Evolutionary conservation across 805 yeast genomes (phyloP), one percentile per base, ranked within the genome.

Genomic region (Spathaspora sp.): DNA sequence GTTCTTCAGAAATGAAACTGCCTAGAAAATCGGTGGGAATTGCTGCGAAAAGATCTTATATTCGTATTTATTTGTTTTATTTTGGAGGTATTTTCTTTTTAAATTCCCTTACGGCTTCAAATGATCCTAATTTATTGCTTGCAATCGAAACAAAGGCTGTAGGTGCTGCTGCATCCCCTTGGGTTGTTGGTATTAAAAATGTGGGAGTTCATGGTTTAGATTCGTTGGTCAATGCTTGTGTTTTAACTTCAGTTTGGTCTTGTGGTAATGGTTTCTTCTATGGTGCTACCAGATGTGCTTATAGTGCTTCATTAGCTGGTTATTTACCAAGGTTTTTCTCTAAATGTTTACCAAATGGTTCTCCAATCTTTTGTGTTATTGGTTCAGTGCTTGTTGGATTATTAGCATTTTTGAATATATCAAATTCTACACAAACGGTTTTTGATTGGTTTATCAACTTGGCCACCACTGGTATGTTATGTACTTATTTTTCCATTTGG

Each of bases 101-200:
- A 70, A 65, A 66, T 57, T 51, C 64, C 14, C 51, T 70, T 48
- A 66, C 70, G 59, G 60, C 73, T 4, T 68, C 73, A 18, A 67
- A 55, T 52, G 67, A 70, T 59, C 68, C 72, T 3, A 55, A 52
- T 8, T 63, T 70, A 55, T 46, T 64, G 5, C 64, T 58, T 3
- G 65, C 69, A 11, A 46, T 35, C 12, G 58, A 52, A 6, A 28
- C 55, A 20, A 68, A 63, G 12, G 55, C 65, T 12, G 58, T 72
- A 12, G 81, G 83, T 55, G 72, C 70, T 8, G 70, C 68, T 23
- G 67, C 68, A 5, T 63, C 69, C 23, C 75, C 75, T 8, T 70
- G 72, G 68, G 73, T 70, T 42, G 65, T 70, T 56, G 75, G 73
- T 31, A 63, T 70, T 52, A 60, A 57, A 47, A 54, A 61, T 10